These are phyloP conservation scores for Rhynchospora breviuscula DNA, from an alignment of 176 grass and related monocot species.

Conservation along the genomic window DNA sequence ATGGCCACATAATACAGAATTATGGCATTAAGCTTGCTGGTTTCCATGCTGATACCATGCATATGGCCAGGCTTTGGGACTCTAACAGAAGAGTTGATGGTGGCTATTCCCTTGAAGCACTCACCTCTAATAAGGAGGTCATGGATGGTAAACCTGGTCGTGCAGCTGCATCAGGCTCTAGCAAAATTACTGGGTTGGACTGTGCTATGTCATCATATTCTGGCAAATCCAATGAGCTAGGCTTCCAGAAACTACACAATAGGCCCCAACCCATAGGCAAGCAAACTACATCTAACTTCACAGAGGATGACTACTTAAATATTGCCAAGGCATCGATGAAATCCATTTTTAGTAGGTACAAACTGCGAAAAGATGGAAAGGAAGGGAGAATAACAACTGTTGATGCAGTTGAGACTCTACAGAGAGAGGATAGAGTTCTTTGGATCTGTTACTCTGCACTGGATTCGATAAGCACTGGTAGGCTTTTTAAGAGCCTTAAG, in stretches of 20 bases:
- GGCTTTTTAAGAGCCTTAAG: slow-evolving; percentile 80
- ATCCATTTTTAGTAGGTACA: slow-evolving; percentile 93
- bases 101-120: slow-evolving; percentile 97
- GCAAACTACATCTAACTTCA: neutral
- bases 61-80: slow-evolving; percentile 89
- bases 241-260: neutral
- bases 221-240: neutral
- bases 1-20: slow-evolving; percentile 84
- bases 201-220: neutral
- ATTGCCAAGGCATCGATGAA: slow-evolving; percentile 89
- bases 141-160: slow-evolving; percentile 40
- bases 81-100: slow-evolving; percentile 72
- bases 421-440: slow-evolving; percentile 65
- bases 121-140: slow-evolving; percentile 67
- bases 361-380: slow-evolving; percentile 73
- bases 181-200: neutral
- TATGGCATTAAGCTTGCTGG: slow-evolving; percentile 80
- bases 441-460: slow-evolving; percentile 89
- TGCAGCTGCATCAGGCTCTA: neutral
- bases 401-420: slow-evolving; percentile 58
- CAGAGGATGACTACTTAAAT: slow-evolving; percentile 36
- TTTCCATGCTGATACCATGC: slow-evolving; percentile 98
- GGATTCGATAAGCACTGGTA: slow-evolving; percentile 79
- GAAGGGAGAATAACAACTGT: slow-evolving; percentile 62
- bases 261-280: neutral